Conservation (phyloP, 768 basidiomycete genomes). For the Lactarius evosmus region DNA sequence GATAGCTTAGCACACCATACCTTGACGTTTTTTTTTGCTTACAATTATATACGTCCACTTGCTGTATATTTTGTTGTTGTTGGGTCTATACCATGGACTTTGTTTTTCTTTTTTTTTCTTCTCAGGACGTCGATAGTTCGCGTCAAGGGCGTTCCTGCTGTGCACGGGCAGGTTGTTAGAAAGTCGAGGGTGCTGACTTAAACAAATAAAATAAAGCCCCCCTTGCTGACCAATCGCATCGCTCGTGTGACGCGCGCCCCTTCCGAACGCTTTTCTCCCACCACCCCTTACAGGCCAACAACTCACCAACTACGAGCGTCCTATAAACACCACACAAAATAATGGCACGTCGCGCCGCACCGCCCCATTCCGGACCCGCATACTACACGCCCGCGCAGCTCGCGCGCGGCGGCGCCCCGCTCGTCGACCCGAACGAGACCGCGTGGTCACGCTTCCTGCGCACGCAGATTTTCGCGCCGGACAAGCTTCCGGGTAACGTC, state of each 20-base stretch:
- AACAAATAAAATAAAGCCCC: not conserved
- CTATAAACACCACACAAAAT: slow-evolving; percentile 6
- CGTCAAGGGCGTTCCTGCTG: not conserved
- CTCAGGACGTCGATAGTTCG: not conserved
- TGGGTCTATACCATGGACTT: not conserved
- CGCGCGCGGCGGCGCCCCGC: slow-evolving; percentile 36
- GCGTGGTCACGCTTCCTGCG: slow-evolving; percentile 52
- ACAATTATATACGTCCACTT: slow-evolving; percentile 5
- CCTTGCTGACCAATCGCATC: not conserved
- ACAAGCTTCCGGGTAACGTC: slow-evolving; percentile 72
- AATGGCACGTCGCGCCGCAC: slow-evolving; percentile 71
- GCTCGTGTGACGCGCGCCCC: not conserved
- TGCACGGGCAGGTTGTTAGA: no score
- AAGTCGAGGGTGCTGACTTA: no score
- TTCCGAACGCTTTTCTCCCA: not conserved
- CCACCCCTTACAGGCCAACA: not conserved
- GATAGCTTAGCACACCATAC: slow-evolving; percentile 21
- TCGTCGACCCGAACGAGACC: slow-evolving; percentile 60
- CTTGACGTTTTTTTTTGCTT: slow-evolving; percentile 7
- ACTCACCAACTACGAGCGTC: slow-evolving; percentile 6
- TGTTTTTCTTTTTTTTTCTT: not conserved
- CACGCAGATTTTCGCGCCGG: slow-evolving; percentile 66
- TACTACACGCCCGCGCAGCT: slow-evolving; percentile 50
- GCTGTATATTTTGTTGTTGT: not conserved
- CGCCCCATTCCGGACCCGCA: slow-evolving; percentile 50